phyloP scores from a whole-genome alignment of 305 asterid genomes.

The Fraxinus dipetala region DNA sequence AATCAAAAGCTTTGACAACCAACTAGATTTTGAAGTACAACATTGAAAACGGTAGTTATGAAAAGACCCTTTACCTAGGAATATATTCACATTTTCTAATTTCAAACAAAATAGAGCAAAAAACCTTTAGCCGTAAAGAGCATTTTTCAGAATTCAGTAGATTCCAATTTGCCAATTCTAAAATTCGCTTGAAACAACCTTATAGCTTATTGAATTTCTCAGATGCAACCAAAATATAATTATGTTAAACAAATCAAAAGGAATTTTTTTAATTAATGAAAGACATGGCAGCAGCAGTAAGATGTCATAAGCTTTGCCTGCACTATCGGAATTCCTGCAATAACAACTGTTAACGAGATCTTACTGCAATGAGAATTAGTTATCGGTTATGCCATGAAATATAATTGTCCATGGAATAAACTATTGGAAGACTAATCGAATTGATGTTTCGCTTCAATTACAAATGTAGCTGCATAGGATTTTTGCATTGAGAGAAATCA shows the following conservation, averaged over 20 bases:
- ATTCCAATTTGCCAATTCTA: not conserved
- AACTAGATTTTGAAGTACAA: not conserved
- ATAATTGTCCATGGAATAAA: conserved; percentile 11
- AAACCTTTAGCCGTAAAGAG: not conserved
- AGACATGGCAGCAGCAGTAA: conserved; percentile 30
- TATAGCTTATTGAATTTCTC: not conserved
- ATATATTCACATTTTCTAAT: not conserved
- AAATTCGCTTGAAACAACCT: not conserved
- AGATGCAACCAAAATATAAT: conserved; percentile 7
- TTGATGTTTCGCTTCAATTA: conserved; percentile 8
- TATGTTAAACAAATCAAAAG: conserved; percentile 6
- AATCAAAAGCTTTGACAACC: not conserved
- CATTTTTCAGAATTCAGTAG: not conserved
- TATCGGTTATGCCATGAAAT: conserved; percentile 20
- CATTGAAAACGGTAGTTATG: not conserved
- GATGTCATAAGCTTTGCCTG: conserved; percentile 35
- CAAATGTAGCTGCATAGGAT: not conserved
- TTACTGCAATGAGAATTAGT: conserved; percentile 36
- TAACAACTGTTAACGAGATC: conserved; percentile 35
- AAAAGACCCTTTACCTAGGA: not conserved
- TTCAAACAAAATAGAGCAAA: not conserved
- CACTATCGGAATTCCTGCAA: conserved; percentile 43
- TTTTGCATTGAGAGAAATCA: not conserved
- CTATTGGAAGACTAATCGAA: conserved; percentile 10
- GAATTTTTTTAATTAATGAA: not conserved